Percentiles rank a stretch among this genome's conserved stretches.
phyloP scores from a whole-genome alignment of 768 basidiomycete species.

The Lactarius evosmus region DNA sequence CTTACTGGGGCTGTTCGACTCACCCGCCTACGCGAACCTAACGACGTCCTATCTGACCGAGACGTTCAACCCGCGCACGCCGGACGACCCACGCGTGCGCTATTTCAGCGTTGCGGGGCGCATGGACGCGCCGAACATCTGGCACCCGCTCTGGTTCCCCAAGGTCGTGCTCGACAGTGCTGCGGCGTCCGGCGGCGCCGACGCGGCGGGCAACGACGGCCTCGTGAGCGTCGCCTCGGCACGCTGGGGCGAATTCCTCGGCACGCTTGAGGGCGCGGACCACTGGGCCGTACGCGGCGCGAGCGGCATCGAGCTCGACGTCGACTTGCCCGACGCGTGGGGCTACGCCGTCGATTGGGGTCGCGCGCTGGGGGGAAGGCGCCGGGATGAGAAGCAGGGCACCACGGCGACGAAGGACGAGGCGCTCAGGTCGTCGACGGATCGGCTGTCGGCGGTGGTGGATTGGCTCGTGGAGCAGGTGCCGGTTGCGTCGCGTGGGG shows the following conservation, averaged over 20 bases:
- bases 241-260: slow-evolving; percentile 94
- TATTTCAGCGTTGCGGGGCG: slow-evolving; percentile 92
- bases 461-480: slow-evolving; percentile 79
- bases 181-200: too few relatives aligned
- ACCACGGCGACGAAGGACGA: slow-evolving; percentile 42
- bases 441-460: slow-evolving; percentile 68
- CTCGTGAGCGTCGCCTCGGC: slow-evolving; percentile 90
- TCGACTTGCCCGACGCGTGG: slow-evolving; percentile 55
- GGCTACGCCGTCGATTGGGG: slow-evolving; percentile 52
- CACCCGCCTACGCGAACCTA: slow-evolving; percentile 93
- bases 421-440: slow-evolving; percentile 62
- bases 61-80: slow-evolving; percentile 79
- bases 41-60: slow-evolving; percentile 78
- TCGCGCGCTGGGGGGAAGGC: slow-evolving; percentile 41
- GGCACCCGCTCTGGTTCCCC: slow-evolving; percentile 97
- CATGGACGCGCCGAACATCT: slow-evolving; percentile 59
- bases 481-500: slow-evolving; percentile 21
- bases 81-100: slow-evolving; percentile 75
- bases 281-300: slow-evolving; percentile 97
- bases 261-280: slow-evolving; percentile 84
- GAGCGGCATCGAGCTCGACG: slow-evolving; percentile 65
- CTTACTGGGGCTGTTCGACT: slow-evolving; percentile 86
- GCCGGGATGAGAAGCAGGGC: neutral
- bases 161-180: slow-evolving; percentile 90
- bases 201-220: slow-evolving; percentile 85